phyloP scores from a whole-genome alignment of 2,329 filamentous ascomycete species.

The Fusarium redolens region DNA sequence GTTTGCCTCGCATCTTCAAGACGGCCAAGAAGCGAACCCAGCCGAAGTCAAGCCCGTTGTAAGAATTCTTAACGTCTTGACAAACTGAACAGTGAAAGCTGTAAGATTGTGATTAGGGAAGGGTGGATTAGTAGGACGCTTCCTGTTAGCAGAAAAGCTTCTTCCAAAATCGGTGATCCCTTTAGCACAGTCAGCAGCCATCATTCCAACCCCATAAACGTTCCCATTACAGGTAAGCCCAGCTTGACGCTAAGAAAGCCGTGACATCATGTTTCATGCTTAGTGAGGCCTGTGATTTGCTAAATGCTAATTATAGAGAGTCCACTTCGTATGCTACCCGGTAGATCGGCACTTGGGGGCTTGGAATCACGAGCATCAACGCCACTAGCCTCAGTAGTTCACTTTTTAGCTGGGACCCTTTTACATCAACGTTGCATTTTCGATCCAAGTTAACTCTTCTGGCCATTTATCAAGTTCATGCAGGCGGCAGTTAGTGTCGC shows the following conservation, averaged over 20 bases:
- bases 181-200: background rate
- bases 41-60: too few species aligned
- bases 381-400: background rate
- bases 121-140: too few species aligned
- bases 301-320: constrained; percentile 26
- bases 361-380: constrained; percentile 7
- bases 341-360: constrained; percentile 1
- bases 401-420: background rate
- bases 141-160: background rate
- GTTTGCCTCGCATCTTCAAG: too few species aligned
- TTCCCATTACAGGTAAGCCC: fast-evolving
- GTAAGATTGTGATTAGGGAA: too few species aligned
- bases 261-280: background rate
- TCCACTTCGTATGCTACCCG: background rate
- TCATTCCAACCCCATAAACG: background rate
- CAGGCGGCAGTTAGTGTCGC: background rate
- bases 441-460: background rate
- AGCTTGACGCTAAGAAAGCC: background rate
- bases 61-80: too few species aligned
- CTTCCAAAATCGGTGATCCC: background rate
- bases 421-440: constrained; percentile 15
- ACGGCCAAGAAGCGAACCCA: too few species aligned
- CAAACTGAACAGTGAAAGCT: too few species aligned
- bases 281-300: background rate
- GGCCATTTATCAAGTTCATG: background rate